These are phyloP conservation scores for Saksenaea vasiformis DNA, from an alignment of 371 early-diverging fungal genomes.

Conservation along the genomic window DNA sequence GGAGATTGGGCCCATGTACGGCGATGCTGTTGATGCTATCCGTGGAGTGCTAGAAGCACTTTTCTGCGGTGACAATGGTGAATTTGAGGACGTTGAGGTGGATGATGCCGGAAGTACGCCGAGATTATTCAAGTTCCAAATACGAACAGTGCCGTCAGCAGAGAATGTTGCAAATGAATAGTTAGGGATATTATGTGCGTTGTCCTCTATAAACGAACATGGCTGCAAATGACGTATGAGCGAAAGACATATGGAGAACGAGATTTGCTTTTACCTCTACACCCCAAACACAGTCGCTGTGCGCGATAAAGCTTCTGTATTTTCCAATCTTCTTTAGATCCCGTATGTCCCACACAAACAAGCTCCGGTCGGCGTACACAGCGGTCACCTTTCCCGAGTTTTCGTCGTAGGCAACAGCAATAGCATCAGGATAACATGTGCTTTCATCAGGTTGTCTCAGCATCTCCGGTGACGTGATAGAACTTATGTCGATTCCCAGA, in stretches of 20 bases:
- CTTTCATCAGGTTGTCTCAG: slow-evolving; percentile 23
- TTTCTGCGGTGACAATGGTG: slow-evolving; percentile 12
- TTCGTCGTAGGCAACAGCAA: slow-evolving; percentile 56
- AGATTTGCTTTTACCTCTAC: slow-evolving; percentile 62
- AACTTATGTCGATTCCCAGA: slow-evolving; percentile 62
- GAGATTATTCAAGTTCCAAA: slow-evolving; percentile 73
- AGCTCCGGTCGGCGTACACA: slow-evolving; percentile 74
- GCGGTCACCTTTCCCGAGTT: slow-evolving; percentile 49
- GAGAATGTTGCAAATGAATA: slow-evolving; percentile 79
- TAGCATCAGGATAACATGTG: slow-evolving; percentile 61
- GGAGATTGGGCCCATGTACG: slow-evolving; percentile 9
- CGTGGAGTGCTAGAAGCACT: slow-evolving; percentile 10
- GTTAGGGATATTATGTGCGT: slow-evolving; percentile 43
- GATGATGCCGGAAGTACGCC: slow-evolving; percentile 17
- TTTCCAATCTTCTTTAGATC: slow-evolving; percentile 66
- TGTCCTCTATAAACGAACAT: slow-evolving; percentile 24
- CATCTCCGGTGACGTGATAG: slow-evolving; percentile 40
- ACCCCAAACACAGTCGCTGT: slow-evolving; percentile 87
- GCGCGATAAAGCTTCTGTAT: slow-evolving; percentile 69
- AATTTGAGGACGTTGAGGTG: slow-evolving; percentile 20
- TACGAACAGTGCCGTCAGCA: slow-evolving; percentile 78
- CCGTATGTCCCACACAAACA: slow-evolving; percentile 77
- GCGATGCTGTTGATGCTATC: not conserved
- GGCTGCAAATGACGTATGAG: slow-evolving; percentile 18
- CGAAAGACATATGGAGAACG: slow-evolving; percentile 2